Percentiles rank a stretch among this genome's conserved stretches.
Evolutionary conservation across 2,329 filamentous ascomycete genomes (phyloP).

Genomic region (Pezicula radicicola): DNA sequence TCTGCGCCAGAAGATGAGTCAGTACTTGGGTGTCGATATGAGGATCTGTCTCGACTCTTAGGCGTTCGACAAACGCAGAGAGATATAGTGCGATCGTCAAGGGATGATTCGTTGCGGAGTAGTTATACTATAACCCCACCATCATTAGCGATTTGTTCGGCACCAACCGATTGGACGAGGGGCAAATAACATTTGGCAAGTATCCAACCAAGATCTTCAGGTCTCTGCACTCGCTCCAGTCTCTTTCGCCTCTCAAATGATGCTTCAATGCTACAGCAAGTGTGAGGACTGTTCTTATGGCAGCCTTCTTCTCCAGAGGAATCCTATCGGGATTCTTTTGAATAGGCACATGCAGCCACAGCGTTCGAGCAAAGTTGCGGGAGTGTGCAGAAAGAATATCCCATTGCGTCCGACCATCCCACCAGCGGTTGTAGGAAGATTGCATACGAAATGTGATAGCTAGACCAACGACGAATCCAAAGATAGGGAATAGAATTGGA

Average conservation of each 20-base stretch:
- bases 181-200: slow-evolving; percentile 7
- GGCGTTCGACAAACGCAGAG: slow-evolving; percentile 14
- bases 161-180: background rate
- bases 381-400: slow-evolving; percentile 11
- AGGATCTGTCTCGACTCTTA: slow-evolving; percentile 2
- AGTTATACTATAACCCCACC: slow-evolving; percentile 5
- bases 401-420: slow-evolving; percentile 13
- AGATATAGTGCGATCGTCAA: slow-evolving; percentile 18
- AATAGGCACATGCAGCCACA: slow-evolving; percentile 11
- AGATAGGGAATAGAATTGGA: slow-evolving; percentile 11
- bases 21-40: slow-evolving; percentile 21
- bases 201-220: slow-evolving; percentile 2
- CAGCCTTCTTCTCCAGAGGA: background rate
- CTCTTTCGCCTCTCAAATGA: slow-evolving; percentile 10
- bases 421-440: slow-evolving; percentile 13
- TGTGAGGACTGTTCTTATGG: slow-evolving; percentile 4
- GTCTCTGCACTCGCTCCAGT: slow-evolving; percentile 7
- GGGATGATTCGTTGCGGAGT: slow-evolving; percentile 13
- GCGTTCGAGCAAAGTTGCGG: slow-evolving; percentile 11
- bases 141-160: background rate
- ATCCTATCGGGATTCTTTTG: background rate
- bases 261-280: slow-evolving; percentile 12
- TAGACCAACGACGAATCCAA: slow-evolving; percentile 14
- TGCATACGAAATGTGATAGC: slow-evolving; percentile 15
- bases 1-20: slow-evolving; percentile 21